Evolutionary conservation across 1,139 yeast genomes (phyloP).

Genomic region (Spencermartinsiella ligniputridi): DNA sequence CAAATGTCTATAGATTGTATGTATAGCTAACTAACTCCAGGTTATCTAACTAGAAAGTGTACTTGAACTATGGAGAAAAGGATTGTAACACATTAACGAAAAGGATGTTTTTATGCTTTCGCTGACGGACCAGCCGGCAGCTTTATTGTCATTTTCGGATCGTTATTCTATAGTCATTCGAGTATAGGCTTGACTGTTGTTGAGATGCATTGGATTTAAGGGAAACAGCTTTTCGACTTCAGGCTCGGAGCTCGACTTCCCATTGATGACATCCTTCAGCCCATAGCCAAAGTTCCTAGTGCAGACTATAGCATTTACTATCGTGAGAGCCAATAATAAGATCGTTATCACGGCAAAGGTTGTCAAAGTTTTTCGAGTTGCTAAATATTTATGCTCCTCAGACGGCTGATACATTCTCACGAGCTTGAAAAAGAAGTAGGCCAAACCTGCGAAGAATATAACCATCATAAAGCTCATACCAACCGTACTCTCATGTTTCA

Average conservation of each 20-base stretch:
- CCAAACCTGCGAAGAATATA: slow-evolving; percentile 43
- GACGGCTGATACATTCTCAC: slow-evolving; percentile 46
- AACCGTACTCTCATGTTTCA: slow-evolving; percentile 37
- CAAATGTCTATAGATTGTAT: no score
- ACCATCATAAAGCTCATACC: slow-evolving; percentile 35
- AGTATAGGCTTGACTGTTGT: background rate
- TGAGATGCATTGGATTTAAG: background rate
- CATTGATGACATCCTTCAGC: slow-evolving; percentile 27
- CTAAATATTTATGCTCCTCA: slow-evolving; percentile 42
- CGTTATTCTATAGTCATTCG: background rate
- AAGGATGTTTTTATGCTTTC: no score
- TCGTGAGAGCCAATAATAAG: slow-evolving; percentile 39
- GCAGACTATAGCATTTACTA: slow-evolving; percentile 38
- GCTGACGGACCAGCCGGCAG: no score
- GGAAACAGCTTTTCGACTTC: slow-evolving; percentile 9
- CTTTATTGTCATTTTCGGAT: no score
- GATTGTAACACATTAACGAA: no score
- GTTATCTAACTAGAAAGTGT: no score
- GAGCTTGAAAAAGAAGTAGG: slow-evolving; percentile 48
- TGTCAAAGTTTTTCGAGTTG: slow-evolving; percentile 47
- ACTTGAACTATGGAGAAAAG: no score
- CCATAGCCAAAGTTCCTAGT: slow-evolving; percentile 42
- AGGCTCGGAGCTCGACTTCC: slow-evolving; percentile 2
- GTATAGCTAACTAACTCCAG: no score
- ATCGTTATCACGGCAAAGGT: slow-evolving; percentile 47